Base-by-base conservation (phyloP, 805 yeast genomes). In the Candida tallmaniae region DNA sequence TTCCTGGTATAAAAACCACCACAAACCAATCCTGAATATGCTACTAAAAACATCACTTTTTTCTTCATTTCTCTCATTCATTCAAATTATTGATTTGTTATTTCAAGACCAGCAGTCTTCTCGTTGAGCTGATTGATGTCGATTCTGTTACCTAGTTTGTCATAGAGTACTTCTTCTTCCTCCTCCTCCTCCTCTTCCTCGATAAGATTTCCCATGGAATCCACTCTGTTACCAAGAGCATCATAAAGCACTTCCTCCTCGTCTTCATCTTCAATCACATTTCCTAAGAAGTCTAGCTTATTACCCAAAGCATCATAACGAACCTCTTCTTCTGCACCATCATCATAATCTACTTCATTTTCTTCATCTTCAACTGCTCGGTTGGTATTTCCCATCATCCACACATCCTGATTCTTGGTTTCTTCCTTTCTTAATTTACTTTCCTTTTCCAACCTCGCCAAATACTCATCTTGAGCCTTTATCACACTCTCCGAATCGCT, bases 321-420 rank as follows among this genome's bases (percentile, higher is more conserved):
- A 13, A 16, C 28, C 24, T 38, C 42, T n/a, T n/a, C 19, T 5
- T 27, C 36, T 4, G 19, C 14, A 12, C 18, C 38, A 15, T 24
- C 34, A 4, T 31, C 29, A 12, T 42, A 20, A 32, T 40, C 32
- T 34, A 41, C 10, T 13, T 19, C 27, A 7, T 28, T 29, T 19
- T 19, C 27, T 5, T 42, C 53, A 14, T 40, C 48, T 10, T 37
- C 49, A 3, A 37, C 39, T 4, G 29, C 39, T 41, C 81, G 74
- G 45, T 86, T 86, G 3, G 82, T 80, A 47, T 83, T 84, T 0
- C 95, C 95, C 63, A 77, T 72, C 58, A 73, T 63, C 94, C 94
- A 85, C 4, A 82, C 56, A 56, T 84, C 95, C 12, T 64, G 77
- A 7, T 59, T 70, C 15, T 62, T 64, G 3, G 70, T 67, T 34